Conservation (phyloP, 306 rosid species). For the Hippophae rhamnoides region DNA sequence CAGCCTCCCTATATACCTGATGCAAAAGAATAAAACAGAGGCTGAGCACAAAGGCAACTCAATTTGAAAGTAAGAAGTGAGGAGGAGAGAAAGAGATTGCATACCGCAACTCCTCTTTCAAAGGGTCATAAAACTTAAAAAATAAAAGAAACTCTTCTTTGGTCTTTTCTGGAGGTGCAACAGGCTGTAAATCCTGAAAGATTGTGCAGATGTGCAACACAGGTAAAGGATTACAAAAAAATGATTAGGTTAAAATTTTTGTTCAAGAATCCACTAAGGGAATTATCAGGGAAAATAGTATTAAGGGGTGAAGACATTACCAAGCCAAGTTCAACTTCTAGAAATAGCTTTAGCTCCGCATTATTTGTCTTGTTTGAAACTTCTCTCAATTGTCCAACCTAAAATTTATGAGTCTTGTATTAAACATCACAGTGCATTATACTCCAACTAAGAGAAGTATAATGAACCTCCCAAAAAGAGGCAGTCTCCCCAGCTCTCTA, state of each 20-base stretch:
- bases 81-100: constrained; percentile 10
- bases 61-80: neutral
- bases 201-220: neutral
- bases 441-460: neutral
- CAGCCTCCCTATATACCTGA: constrained; percentile 75
- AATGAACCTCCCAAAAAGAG: neutral
- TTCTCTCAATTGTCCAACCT: constrained; percentile 87
- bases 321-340: constrained; percentile 75
- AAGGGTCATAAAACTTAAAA: constrained; percentile 79
- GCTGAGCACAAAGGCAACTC: constrained; percentile 1
- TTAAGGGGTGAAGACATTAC: constrained; percentile 21
- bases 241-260: neutral
- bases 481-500: neutral
- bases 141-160: constrained; percentile 75
- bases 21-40: constrained; percentile 1
- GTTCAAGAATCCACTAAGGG: no score
- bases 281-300: no score
- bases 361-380: constrained; percentile 53
- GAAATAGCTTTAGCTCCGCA: constrained; percentile 68
- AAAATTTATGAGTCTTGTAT: constrained; percentile 10
- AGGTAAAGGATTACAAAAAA: neutral
- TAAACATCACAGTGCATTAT: constrained; percentile 1
- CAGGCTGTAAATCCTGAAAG: constrained; percentile 56
- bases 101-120: constrained; percentile 64
- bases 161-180: constrained; percentile 58